Evolutionary conservation across 371 early-diverging fungal genomes (phyloP), one percentile per base, ranked within the genome.

Genomic region (Mucor saturninus): DNA sequence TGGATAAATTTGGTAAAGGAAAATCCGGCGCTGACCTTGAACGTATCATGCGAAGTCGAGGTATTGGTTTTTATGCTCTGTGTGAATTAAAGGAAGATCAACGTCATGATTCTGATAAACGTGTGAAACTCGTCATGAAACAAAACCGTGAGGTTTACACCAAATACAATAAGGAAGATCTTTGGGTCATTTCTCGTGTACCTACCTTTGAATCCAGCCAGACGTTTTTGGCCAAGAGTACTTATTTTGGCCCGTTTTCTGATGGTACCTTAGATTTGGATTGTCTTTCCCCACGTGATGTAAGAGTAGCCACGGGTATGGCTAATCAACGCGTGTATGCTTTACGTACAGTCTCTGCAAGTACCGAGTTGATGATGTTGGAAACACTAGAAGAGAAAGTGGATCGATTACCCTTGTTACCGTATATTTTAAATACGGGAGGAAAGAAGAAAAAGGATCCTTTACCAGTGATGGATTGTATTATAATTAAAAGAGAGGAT

Each of bases 301-400:
- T 72, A 0, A 72, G 71, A 46, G 61, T 75, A 1, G 76, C 84
- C 1, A 35, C 65, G 4, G 64, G 63, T 4, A 31, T 80, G 5
- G 37, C 70, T 29, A 29, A 54, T 5, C 52, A 40, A 13, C 63
- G 67, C 0, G 81, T 89, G 1, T 86, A 80, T 59, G 91, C 90
- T 0, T 71, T 93, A 26, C 83, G 91, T 5, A 83, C 85, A 1
- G 71, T 89, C 30, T 84, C 88, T 38, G 87, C 88, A 13, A 86
- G 83, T 62, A 81, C 85, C 5, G 94, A 93, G 56, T 85, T 90
- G 59, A 80, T 91, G 74, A 89, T 92, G 91, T 63, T 91, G 21
- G 87, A 90, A 62, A 80, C 83, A 7, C 58, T 89, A 30, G 69
- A 76, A 11, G 77, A 74, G 2, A 56, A 54, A 5, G 64, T 89